phyloP scores from a whole-genome alignment of 2,329 filamentous ascomycete species.

The Fusarium pseudoanthophilum region DNA sequence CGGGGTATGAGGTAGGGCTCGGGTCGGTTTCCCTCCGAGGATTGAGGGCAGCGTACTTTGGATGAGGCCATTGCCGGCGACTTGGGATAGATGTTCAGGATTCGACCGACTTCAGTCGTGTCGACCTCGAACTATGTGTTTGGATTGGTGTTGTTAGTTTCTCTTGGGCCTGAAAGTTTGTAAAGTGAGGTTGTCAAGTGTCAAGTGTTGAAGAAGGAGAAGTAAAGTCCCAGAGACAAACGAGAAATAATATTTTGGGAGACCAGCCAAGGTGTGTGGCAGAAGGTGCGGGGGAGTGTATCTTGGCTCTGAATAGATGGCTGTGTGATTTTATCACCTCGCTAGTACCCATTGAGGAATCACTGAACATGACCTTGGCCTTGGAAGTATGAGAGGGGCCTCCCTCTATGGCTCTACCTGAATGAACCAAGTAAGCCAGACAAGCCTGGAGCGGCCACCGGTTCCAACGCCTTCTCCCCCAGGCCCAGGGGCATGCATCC shows the following conservation, averaged over 20 bases:
- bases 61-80: conserved; percentile 69
- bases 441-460: conserved; percentile 27
- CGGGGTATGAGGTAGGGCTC: conserved; percentile 27
- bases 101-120: conserved; percentile 48
- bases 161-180: conserved; percentile 25
- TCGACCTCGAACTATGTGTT: conserved; percentile 46
- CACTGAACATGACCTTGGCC: conserved; percentile 32
- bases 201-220: conserved; percentile 38
- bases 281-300: conserved; percentile 42
- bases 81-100: conserved; percentile 48
- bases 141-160: conserved; percentile 37
- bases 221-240: conserved; percentile 44
- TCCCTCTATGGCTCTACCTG: conserved; percentile 6
- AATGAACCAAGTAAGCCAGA: conserved; percentile 36
- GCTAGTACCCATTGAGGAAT: conserved; percentile 29
- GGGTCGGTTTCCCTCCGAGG: conserved; percentile 36
- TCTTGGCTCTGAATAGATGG: conserved; percentile 45
- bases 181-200: conserved; percentile 33
- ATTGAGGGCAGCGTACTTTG: conserved; percentile 60
- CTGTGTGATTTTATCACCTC: conserved; percentile 47
- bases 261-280: conserved; percentile 45
- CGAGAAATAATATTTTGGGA: conserved; percentile 57
- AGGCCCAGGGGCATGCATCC: conserved; percentile 33
- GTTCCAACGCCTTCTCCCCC: conserved; percentile 44
- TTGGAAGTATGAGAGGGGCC: conserved; percentile 37